Base-by-base conservation (phyloP, 768 basidiomycete genomes). In the Hericium rajendrae region DNA sequence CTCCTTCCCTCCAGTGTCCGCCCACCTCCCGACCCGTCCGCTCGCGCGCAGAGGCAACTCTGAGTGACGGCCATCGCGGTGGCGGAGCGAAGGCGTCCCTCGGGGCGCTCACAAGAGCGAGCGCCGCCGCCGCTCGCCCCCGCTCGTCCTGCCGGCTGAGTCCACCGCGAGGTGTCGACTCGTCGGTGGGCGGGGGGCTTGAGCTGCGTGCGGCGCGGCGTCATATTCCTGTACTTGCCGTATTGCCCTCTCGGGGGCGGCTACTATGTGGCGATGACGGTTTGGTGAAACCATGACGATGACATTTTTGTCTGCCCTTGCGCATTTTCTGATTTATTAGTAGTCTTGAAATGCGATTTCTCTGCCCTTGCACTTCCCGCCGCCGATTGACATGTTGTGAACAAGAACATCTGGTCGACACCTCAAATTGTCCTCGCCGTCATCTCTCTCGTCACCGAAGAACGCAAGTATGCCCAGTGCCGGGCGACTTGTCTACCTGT, bases 211-310 rank as follows among this genome's bases (percentile, higher is more conserved):
- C 62, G 59, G 67, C 64, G 78, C 74, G 77, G 82, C 82, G 82
- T 85, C 80, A 88, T 88, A 87, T 88, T 86, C 82, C 84, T 85
- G 75, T 76, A 84, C 82, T 80, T 82, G 75, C 85, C 81, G 84
- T 84, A 86, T 72, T 68, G 70, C 54, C 68, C 71, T 64, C 69
- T 65, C 66, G 67, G 64, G 69, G 62, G 70, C 70, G 75, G 85
- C 77, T 74, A 85, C 82, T 85, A 86, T 79, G 86, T 86, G 78
- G 80, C 84, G 61, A 79, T 87, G 84, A 86, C 83, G 82, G 86
- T 82, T 71, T 78, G 81, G 84, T 82, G 64, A 86, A 85, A 86
- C 86, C 86, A 88, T 88, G 82, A 82, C 73, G 82, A 74, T 76
- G 67, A 86, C 85, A 87, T 72, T 46, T 46, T 46, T 3, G n/a